Conservation (phyloP, 2,329 filamentous ascomycete species). For the Arachnomyces sp. region DNA sequence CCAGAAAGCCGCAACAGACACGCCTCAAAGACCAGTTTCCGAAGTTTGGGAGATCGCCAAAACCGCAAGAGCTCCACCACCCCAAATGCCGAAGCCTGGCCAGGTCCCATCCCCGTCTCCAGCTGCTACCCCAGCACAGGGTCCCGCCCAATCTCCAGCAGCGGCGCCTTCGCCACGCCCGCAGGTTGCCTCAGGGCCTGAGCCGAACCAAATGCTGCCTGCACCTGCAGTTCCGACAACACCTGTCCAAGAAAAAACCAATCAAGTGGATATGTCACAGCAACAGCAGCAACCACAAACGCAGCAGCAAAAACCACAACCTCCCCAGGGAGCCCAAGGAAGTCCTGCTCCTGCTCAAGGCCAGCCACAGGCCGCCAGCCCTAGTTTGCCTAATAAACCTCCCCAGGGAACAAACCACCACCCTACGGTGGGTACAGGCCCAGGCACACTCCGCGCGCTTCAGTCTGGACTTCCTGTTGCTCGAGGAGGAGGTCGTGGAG, state of each 20-base stretch:
- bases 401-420: conserved; percentile 14
- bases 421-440: conserved; percentile 25
- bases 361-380: conserved; percentile 17
- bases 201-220: conserved; percentile 11
- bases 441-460: conserved; percentile 35
- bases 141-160: conserved; percentile 7
- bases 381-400: conserved; percentile 15
- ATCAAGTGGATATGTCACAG: conserved; percentile 7
- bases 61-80: conserved; percentile 47
- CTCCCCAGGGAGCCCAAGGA: conserved; percentile 19
- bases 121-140: conserved; percentile 8
- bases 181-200: conserved; percentile 7
- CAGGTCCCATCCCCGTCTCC: conserved; percentile 14
- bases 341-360: conserved; percentile 23
- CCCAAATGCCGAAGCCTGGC: conserved; percentile 23
- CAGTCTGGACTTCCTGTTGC: conserved; percentile 41
- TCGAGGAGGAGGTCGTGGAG: conserved; percentile 33
- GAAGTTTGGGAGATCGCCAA: conserved; percentile 85
- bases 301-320: conserved; percentile 14
- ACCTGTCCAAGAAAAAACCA: conserved; percentile 9
- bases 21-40: conserved; percentile 70
- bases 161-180: conserved; percentile 11
- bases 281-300: conserved; percentile 13
- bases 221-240: conserved; percentile 12
- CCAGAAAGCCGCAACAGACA: conserved; percentile 73